Evolutionary conservation across 2,329 filamentous ascomycete genomes (phyloP).

Genomic region (Ceratocystis ficicola): DNA sequence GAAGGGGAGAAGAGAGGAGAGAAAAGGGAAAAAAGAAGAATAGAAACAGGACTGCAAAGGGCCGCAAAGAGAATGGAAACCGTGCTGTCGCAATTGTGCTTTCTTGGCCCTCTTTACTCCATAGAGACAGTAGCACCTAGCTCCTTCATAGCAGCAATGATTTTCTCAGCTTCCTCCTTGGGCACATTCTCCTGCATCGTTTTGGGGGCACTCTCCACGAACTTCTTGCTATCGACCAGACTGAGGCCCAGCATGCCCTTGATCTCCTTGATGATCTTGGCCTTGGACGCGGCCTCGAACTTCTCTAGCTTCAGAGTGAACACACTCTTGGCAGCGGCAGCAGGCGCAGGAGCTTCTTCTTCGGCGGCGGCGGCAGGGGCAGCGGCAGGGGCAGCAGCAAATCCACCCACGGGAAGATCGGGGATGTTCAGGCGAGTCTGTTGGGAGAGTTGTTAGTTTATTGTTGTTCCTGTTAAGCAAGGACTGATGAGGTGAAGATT

Average conservation of each 20-base stretch:
- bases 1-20: neutral
- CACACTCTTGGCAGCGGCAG: slow-evolving; percentile 87
- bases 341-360: slow-evolving; percentile 68
- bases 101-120: slow-evolving; percentile 50
- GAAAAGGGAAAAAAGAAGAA: neutral
- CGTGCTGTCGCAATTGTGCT: too few relatives aligned
- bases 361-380: slow-evolving; percentile 50
- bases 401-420: slow-evolving; percentile 88
- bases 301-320: slow-evolving; percentile 92
- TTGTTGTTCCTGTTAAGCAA: neutral
- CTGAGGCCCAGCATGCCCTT: slow-evolving; percentile 90
- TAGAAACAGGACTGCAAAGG: slow-evolving; percentile 8
- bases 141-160: slow-evolving; percentile 85
- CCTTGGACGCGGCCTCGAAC: slow-evolving; percentile 80
- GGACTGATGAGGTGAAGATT: neutral
- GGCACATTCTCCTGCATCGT: slow-evolving; percentile 97
- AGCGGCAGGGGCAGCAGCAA: slow-evolving; percentile 54
- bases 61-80: slow-evolving; percentile 8
- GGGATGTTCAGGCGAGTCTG: slow-evolving; percentile 67
- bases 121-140: slow-evolving; percentile 79
- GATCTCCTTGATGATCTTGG: slow-evolving; percentile 99
- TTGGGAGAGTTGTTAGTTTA: neutral
- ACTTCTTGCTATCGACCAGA: slow-evolving; percentile 99
- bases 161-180: slow-evolving; percentile 99
- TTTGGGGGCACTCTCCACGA: slow-evolving; percentile 96